phyloP scores from a whole-genome alignment of 1,284 basidiomycete genomes.

The Boletellus deceptivus region DNA sequence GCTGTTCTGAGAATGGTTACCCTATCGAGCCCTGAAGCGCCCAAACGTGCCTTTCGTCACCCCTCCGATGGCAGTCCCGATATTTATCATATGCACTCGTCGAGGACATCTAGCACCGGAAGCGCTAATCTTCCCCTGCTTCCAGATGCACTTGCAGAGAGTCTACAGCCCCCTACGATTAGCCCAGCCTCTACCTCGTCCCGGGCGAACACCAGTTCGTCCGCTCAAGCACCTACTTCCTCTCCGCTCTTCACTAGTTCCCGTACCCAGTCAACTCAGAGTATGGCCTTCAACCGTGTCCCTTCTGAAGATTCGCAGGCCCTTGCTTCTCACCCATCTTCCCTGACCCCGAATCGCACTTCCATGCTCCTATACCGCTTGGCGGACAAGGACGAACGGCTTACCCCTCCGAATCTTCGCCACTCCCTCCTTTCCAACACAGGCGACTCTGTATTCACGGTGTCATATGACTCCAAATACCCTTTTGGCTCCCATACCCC shows the following conservation, averaged over 20 bases:
- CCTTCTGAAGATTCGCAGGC: slow-evolving; percentile 49
- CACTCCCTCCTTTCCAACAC: slow-evolving; percentile 44
- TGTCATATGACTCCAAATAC: slow-evolving; percentile 63
- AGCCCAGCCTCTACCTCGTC: slow-evolving; percentile 44
- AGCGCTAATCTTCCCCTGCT: slow-evolving; percentile 21
- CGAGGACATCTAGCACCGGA: slow-evolving; percentile 21
- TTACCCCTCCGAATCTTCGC: slow-evolving; percentile 29
- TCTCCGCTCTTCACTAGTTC: slow-evolving; percentile 25
- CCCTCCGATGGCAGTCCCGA: slow-evolving; percentile 15
- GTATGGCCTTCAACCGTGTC: slow-evolving; percentile 39
- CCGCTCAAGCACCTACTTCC: slow-evolving; percentile 11
- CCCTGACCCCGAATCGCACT: slow-evolving; percentile 35
- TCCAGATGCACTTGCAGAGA: slow-evolving; percentile 14
- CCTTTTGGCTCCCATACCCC: slow-evolving; percentile 42
- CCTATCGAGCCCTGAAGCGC: background rate
- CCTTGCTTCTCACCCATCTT: slow-evolving; percentile 26
- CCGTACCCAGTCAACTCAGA: slow-evolving; percentile 35
- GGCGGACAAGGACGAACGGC: slow-evolving; percentile 41
- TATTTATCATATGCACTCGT: slow-evolving; percentile 1
- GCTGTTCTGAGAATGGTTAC: slow-evolving; percentile 10
- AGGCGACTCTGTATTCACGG: slow-evolving; percentile 50
- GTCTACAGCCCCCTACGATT: slow-evolving; percentile 30
- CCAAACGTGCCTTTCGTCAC: background rate
- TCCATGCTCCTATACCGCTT: slow-evolving; percentile 71
- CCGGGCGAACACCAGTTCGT: slow-evolving; percentile 46